Evolutionary conservation across 2,329 filamentous ascomycete species (phyloP).

Genomic region (Hypoxylon rubiginosum): DNA sequence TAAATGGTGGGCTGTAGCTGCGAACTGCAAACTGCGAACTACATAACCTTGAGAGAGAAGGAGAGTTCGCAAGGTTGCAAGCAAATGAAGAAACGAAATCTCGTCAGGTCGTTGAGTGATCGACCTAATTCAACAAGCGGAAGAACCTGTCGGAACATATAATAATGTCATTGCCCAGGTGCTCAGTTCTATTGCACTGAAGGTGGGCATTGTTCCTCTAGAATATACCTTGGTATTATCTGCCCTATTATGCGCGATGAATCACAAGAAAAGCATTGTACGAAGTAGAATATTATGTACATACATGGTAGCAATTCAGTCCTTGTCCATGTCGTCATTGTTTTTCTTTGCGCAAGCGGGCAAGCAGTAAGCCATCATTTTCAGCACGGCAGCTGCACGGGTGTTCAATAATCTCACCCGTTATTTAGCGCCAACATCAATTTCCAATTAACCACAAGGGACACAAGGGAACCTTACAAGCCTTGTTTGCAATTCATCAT

Average conservation of each 20-base stretch:
- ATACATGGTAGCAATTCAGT: too few species aligned
- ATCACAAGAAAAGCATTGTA: not conserved
- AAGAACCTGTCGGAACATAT: conserved; percentile 29
- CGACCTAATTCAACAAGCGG: conserved; percentile 27
- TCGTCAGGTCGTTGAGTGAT: not conserved
- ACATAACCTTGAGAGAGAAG: conserved; percentile 23
- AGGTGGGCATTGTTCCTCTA: not conserved
- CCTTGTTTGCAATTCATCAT: conserved; percentile 27
- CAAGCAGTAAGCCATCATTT: not conserved
- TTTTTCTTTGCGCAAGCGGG: conserved; percentile 23
- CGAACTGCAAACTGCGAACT: conserved; percentile 23
- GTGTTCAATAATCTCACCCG: not conserved
- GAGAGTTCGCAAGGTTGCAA: conserved; percentile 19
- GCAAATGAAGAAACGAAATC: not conserved
- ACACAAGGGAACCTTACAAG: too few species aligned
- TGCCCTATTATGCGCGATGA: not conserved
- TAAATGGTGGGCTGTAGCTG: conserved; percentile 22
- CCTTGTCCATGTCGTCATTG: conserved; percentile 39
- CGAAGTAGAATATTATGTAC: conserved; percentile 10
- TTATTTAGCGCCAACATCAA: not conserved
- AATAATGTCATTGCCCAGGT: not conserved
- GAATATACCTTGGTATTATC: not conserved
- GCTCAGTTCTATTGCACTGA: not conserved
- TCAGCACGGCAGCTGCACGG: not conserved
- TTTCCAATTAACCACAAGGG: conserved; percentile 4